These are phyloP conservation scores for Claviceps humidiphila DNA, from an alignment of 2,329 filamentous ascomycete species.

Conservation along the genomic window DNA sequence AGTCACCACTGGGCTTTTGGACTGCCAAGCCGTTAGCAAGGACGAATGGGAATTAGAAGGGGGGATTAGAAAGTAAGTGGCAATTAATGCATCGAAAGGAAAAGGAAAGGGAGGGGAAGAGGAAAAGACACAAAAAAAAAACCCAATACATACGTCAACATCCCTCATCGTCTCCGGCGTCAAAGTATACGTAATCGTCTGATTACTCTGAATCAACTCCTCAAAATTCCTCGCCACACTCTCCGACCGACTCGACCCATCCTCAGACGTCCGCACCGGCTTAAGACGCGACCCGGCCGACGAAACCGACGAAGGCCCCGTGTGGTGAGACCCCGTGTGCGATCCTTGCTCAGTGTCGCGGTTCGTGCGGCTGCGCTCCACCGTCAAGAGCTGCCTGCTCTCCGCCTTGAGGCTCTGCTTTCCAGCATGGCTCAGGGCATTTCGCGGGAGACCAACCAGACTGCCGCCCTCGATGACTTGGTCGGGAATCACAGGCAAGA, in stretches of 20 bases:
- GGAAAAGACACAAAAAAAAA: neutral
- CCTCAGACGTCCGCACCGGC: conserved; percentile 44
- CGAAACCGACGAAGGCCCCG: conserved; percentile 38
- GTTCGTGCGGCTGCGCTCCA: conserved; percentile 21
- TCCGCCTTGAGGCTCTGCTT: conserved; percentile 16
- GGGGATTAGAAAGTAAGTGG: too few species aligned
- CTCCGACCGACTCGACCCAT: conserved; percentile 36
- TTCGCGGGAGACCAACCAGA: conserved; percentile 20
- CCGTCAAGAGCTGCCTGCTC: conserved; percentile 25
- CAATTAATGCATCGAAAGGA: neutral
- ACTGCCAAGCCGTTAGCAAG: conserved; percentile 14
- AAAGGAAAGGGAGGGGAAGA: neutral
- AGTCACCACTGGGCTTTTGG: conserved; percentile 26
- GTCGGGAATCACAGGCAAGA: conserved; percentile 4
- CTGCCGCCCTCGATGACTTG: conserved; percentile 19
- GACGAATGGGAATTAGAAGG: too few species aligned
- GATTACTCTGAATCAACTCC: conserved; percentile 66
- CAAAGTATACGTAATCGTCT: conserved; percentile 71
- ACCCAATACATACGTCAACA: conserved; percentile 47
- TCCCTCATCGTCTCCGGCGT: conserved; percentile 70
- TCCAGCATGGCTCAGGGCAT: conserved; percentile 13
- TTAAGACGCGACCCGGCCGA: conserved; percentile 38
- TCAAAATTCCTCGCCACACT: conserved; percentile 60
- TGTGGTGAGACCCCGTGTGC: conserved; percentile 25
- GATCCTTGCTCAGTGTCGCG: conserved; percentile 19